Percentiles rank a stretch among this genome's conserved stretches.
phyloP scores from a whole-genome alignment of 495 filamentous ascomycete species.

The Penicillium salamii region DNA sequence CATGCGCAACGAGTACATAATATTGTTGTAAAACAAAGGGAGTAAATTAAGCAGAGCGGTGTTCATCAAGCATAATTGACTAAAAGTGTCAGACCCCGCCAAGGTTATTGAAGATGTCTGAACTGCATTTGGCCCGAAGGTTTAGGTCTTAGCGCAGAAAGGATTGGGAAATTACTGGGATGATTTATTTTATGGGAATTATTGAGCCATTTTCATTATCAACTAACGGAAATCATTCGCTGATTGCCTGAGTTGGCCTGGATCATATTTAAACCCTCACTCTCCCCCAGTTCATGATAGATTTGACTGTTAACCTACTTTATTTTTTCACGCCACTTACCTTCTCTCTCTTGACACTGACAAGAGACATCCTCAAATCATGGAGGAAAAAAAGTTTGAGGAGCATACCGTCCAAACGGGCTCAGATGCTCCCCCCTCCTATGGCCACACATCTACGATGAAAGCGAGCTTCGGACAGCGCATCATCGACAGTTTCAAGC shows the following conservation, averaged over 20 bases:
- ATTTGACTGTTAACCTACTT: neutral
- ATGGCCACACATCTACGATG: conserved; percentile 38
- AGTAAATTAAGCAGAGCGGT: too few relatives aligned
- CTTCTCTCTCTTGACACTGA: neutral
- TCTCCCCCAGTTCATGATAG: neutral
- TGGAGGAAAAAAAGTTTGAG: conserved; percentile 39
- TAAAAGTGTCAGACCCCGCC: neutral
- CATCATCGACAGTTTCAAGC: conserved; percentile 75
- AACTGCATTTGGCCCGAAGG: neutral
- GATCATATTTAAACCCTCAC: neutral
- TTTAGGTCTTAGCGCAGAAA: conserved; percentile 4
- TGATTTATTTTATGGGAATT: too few relatives aligned
- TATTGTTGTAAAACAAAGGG: too few relatives aligned
- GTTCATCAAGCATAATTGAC: too few relatives aligned
- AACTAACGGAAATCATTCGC: neutral
- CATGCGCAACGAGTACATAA: too few relatives aligned
- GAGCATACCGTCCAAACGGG: conserved; percentile 25
- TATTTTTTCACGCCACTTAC: neutral
- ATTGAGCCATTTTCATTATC: conserved; percentile 1
- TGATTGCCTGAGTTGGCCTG: neutral
- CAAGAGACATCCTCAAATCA: conserved; percentile 8
- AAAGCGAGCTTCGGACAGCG: conserved; percentile 38
- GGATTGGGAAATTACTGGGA: neutral
- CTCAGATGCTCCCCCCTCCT: conserved; percentile 30
- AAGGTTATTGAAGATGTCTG: conserved; percentile 5